Conservation (phyloP, 179 eudicot genomes). For the Beta macrorhiza region DNA sequence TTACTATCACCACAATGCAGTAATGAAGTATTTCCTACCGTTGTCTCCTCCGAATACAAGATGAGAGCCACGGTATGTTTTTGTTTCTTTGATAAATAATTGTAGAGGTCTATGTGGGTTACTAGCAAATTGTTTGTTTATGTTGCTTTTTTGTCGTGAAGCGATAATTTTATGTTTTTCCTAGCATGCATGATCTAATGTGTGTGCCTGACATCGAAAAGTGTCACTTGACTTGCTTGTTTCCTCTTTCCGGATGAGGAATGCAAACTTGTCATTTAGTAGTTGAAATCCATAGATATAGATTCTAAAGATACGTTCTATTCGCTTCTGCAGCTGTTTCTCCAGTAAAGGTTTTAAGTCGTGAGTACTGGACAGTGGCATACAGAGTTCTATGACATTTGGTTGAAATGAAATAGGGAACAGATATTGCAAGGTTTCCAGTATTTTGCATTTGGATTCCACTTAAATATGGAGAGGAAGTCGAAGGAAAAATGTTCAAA, state of each 20-base stretch:
- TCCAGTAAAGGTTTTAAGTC: neutral
- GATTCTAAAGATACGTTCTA: neutral
- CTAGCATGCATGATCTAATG: neutral
- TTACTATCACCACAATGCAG: slow-evolving; percentile 44
- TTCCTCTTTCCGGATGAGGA: neutral
- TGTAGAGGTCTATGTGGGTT: slow-evolving; percentile 1
- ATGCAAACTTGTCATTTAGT: neutral
- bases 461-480: neutral
- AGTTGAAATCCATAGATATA: neutral
- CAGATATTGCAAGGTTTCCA: neutral
- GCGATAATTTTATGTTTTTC: neutral
- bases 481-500: neutral
- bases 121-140: neutral
- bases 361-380: neutral
- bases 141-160: slow-evolving; percentile 1
- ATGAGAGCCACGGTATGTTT: slow-evolving; percentile 76
- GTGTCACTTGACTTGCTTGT: neutral
- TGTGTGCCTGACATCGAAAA: neutral
- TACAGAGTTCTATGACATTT: neutral
- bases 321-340: neutral
- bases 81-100: neutral
- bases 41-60: slow-evolving; percentile 70
- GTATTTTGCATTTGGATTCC: neutral
- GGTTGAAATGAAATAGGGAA: neutral
- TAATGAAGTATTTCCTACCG: slow-evolving; percentile 42